Evolutionary conservation across 2,329 filamentous ascomycete species (phyloP), one percentile per base, ranked within the genome.

Genomic region (Dryadomyces quercivorus): DNA sequence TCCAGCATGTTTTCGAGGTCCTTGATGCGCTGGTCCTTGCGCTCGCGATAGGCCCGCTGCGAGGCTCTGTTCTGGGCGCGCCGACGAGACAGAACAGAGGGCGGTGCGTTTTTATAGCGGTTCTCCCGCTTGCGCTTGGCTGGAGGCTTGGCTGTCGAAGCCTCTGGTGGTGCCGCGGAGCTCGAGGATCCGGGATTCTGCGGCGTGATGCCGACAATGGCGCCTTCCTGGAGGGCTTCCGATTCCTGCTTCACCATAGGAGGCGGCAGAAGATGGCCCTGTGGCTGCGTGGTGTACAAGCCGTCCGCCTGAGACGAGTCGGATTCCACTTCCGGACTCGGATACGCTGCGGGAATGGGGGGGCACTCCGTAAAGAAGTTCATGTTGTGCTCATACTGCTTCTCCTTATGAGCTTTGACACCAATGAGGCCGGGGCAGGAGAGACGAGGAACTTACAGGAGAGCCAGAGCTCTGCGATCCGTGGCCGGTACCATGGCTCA

Each of bases 11-110:
- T 63, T 64, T 84, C 81, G 20, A 85, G 74, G 60, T 84, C 81
- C 57, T 77, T 76, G 61, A 83, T 82, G 58, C 82, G 76, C 64
- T 83, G 80, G 62, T 85, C 79, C 61, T 82, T 83, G 53, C 80
- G 73, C 63, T 83, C 78, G 50, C 79, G 72, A 62, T 82, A 82
- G 1, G 78, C 79, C 56, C 79, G 70, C 63, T 82, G 79, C 2
- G 79, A 81, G 43, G 78, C 78, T 53, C 78, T 73, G 60, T 82
- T 82, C 60, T 82, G 79, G 48, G 78, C 78, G 62, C 78, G 71
- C 57, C 79, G 75, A 49, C 78, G 74, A 76, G 70, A 73, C 54
- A 76, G 64, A 13, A 76, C 74, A 5, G 72, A 72, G 0, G 73
- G 72, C 1, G 74, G 72, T 1, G 74, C 74, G 54, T 77, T 75